Conservation (phyloP, 257 asterid genomes). For the Vinca minor region DNA sequence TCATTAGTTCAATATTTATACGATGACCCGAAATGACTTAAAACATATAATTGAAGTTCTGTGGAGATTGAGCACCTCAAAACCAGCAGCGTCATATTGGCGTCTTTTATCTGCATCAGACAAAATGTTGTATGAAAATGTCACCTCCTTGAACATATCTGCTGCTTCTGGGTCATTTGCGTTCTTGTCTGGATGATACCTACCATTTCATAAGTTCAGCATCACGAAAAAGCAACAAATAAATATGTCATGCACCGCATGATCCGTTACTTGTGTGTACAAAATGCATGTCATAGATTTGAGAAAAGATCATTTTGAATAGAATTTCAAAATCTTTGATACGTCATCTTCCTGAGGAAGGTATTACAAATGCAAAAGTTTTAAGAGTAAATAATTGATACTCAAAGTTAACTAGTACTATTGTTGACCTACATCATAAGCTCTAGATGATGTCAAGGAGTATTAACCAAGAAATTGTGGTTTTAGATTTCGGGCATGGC, state of each 20-base stretch:
- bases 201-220: slow-evolving; percentile 22
- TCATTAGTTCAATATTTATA: background rate
- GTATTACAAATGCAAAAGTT: background rate
- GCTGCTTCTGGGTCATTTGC: slow-evolving; percentile 82
- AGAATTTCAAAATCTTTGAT: background rate
- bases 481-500: background rate
- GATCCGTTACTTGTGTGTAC: background rate
- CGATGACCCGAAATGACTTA: background rate
- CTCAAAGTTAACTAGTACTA: background rate
- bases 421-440: background rate
- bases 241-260: slow-evolving; percentile 3
- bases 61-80: slow-evolving; percentile 47
- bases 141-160: slow-evolving; percentile 85
- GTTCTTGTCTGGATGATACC: slow-evolving; percentile 99
- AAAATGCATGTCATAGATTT: background rate
- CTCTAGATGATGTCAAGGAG: background rate
- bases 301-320: background rate
- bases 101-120: slow-evolving; percentile 89
- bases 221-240: slow-evolving; percentile 12
- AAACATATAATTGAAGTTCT: background rate
- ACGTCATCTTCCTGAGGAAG: background rate
- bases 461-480: background rate
- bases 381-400: background rate
- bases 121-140: slow-evolving; percentile 85
- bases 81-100: slow-evolving; percentile 81